Percentiles rank a stretch among this genome's conserved stretches.
These are phyloP conservation scores for Geosmithia flava DNA, from an alignment of 2,329 filamentous ascomycete genomes.

Conservation along the genomic window DNA sequence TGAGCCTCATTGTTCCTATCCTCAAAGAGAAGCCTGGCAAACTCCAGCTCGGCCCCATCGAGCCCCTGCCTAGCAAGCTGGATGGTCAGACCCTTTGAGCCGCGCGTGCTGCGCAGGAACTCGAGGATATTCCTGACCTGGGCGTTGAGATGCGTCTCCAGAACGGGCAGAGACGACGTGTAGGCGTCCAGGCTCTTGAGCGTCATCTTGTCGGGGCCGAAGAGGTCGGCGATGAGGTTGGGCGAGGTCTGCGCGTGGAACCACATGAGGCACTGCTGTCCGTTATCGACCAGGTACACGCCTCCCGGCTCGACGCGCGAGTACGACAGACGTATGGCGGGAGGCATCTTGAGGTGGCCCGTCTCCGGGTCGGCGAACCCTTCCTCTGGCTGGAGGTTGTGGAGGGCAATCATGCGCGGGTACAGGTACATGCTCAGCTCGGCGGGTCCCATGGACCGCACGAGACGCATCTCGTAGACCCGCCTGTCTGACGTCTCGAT, in stretches of 20 bases:
- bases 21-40: slow-evolving; percentile 80
- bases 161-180: slow-evolving; percentile 63
- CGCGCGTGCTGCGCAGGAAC: slow-evolving; percentile 68
- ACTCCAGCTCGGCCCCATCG: slow-evolving; percentile 93
- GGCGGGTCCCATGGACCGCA: slow-evolving; percentile 73
- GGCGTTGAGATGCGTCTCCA: slow-evolving; percentile 86
- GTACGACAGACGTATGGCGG: slow-evolving; percentile 71
- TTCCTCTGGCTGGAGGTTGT: slow-evolving; percentile 77
- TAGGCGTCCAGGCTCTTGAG: slow-evolving; percentile 74
- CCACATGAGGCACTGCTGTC: slow-evolving; percentile 85
- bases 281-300: slow-evolving; percentile 90
- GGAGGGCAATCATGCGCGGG: slow-evolving; percentile 81
- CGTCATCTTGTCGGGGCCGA: slow-evolving; percentile 58
- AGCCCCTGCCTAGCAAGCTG: slow-evolving; percentile 87
- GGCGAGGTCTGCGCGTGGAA: slow-evolving; percentile 85
- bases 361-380: slow-evolving; percentile 83
- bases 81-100: slow-evolving; percentile 77
- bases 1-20: slow-evolving; percentile 96
- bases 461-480: slow-evolving; percentile 81
- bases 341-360: slow-evolving; percentile 76
- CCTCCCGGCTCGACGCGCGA: slow-evolving; percentile 83
- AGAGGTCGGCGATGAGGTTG: slow-evolving; percentile 80
- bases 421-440: slow-evolving; percentile 91
- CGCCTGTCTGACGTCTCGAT: slow-evolving; percentile 83
- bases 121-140: slow-evolving; percentile 91